These are phyloP conservation scores for Wallacemonas rigidus DNA, from an alignment of 208 protist genomes.

Conservation along the genomic window DNA sequence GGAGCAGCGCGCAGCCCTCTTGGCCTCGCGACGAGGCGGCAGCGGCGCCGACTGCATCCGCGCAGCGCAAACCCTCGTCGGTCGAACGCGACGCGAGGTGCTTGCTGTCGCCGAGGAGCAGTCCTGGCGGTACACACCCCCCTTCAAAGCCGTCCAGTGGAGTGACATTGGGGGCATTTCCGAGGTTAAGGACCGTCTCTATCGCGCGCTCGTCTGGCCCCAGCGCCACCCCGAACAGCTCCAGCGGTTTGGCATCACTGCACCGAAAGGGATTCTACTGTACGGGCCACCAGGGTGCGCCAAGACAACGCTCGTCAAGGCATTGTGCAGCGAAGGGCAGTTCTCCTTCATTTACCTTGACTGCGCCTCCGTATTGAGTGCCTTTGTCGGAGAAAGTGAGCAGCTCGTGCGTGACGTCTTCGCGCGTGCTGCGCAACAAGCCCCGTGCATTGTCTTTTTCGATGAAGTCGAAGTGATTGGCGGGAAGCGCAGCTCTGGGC, in stretches of 20 bases:
- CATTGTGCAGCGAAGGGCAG: conserved; percentile 71
- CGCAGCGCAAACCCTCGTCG: conserved; percentile 61
- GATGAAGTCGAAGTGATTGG: conserved; percentile 95
- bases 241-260: conserved; percentile 97
- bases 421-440: conserved; percentile 65
- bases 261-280: conserved; percentile 93
- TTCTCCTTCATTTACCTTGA: conserved; percentile 90
- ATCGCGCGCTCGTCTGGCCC: conserved; percentile 98
- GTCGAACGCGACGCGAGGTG: conserved; percentile 52
- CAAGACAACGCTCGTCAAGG: conserved; percentile 93
- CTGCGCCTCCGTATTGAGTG: conserved; percentile 84
- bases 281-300: conserved; percentile 96
- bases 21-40: conserved; percentile 51
- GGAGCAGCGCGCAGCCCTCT: conserved; percentile 45
- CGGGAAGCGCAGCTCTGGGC: conserved; percentile 34
- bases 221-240: conserved; percentile 98
- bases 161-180: conserved; percentile 99
- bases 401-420: conserved; percentile 86
- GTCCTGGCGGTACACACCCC: conserved; percentile 21
- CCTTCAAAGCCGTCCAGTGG: conserved; percentile 92
- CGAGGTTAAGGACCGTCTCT: conserved; percentile 97
- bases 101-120: conserved; percentile 37
- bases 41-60: conserved; percentile 27
- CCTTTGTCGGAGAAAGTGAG: conserved; percentile 96
- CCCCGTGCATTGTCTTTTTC: conserved; percentile 94